phyloP scores from a whole-genome alignment of 192 early-diverging fungal genomes.

The Backusella liffmaniae region DNA sequence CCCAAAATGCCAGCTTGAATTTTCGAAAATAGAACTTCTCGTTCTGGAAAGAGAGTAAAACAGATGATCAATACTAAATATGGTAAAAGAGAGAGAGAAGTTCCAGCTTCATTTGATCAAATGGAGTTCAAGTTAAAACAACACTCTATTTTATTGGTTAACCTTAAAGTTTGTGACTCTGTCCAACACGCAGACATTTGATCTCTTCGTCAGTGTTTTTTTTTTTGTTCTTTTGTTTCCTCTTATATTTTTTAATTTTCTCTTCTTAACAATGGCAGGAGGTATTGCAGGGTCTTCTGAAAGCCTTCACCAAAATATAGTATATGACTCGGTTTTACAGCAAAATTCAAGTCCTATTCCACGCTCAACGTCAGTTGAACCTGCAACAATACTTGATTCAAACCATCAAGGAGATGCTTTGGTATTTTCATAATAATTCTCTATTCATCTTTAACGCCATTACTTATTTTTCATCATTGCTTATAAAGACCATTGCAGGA shows the following conservation, averaged over 20 bases:
- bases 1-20: slow-evolving; percentile 52
- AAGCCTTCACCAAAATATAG: not conserved
- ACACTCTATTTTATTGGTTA: not conserved
- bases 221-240: not conserved
- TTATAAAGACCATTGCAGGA: slow-evolving; percentile 44
- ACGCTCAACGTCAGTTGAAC: not conserved
- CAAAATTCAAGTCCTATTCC: not conserved
- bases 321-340: not conserved
- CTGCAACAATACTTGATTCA: not conserved
- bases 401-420: not conserved
- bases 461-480: slow-evolving; percentile 13
- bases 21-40: slow-evolving; percentile 29
- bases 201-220: not conserved
- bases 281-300: not conserved
- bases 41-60: slow-evolving; percentile 40
- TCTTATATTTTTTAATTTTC: not conserved
- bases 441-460: not conserved
- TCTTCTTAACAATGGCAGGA: not conserved
- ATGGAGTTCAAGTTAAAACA: not conserved
- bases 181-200: not conserved
- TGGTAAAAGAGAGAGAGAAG: too few relatives aligned
- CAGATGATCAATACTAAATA: slow-evolving; percentile 22
- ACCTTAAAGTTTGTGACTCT: not conserved
- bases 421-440: not conserved
- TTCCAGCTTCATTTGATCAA: not conserved